Evolutionary conservation across 331 rosid species (phyloP), one percentile per base, ranked within the genome.

Genomic region (Acacia concinna): DNA sequence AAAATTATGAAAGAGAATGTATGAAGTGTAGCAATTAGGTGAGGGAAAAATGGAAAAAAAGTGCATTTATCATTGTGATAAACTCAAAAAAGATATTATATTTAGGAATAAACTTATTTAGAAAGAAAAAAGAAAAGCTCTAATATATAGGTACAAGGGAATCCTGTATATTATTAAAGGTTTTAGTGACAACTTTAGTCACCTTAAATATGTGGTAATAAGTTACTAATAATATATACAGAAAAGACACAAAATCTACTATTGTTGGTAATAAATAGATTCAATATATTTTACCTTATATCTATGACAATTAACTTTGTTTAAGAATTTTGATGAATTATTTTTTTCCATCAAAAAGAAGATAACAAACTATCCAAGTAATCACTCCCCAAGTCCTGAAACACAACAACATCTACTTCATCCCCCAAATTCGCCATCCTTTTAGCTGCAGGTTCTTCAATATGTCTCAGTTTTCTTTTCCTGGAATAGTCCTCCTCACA

Each of bases 311-410:
- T 52, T 23, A 52, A 52, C 69, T 46, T 21, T 21, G 23, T 31
- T 32, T 43, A 9, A n/a, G 7, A 1, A 46, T 15, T 28, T 57
- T 57, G 65, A 31, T 51, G 0, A 72, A 0, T 18, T 62, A 0
- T 18, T 62, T 78, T 14, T 52, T 52, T 5, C 21, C 40, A 41
- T 86, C 86, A 91, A 70, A 80, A 64, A 51, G 88, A 82, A 82
- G 94, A 84, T 27, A 92, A 81, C 88, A 92, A 88, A 75, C 46
- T 84, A 25, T 92, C 94, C 87, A 92, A 84, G 46, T 76, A 88
- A 75, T 84, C 97, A 87, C 78, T 90, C 69, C 93, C 94, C 76
- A 92, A 74, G 75, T 88, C 94, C 73, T 90, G 88, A 63, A 92
- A 88, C 89, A 85, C 97, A 63, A 90, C 68, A 20, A 87, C 89